Base-by-base conservation (phyloP, 768 basidiomycete genomes). In the Suillus plorans region DNA sequence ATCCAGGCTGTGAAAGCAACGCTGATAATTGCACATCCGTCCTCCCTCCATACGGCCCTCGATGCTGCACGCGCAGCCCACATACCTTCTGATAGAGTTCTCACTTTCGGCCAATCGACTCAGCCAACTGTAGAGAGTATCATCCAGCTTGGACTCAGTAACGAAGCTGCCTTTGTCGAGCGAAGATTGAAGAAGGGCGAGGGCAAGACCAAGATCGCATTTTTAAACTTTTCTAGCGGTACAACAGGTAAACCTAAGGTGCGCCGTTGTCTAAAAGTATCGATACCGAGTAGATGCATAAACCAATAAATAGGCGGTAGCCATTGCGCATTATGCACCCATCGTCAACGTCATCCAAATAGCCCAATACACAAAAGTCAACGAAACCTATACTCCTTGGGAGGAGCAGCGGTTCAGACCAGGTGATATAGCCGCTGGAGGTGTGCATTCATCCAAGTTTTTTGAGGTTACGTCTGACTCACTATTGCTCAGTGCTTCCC, bases 181-280 rank as follows among this genome's bases (percentile, higher is more conserved):
- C 75, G 78, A n/a, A 75, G 71, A 37, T 79, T 91, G 49, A 69
- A 71, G 28, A 79, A 80, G 14, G 90, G 88, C 8, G 89, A 89
- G 74, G 86, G 80, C 25, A 86, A 81, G 71, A 84, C 78, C 18
- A 83, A 85, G 52, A 64, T 91, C n/a, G 90, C 90, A 4, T 87
- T 91, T 68, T 76, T 91, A 62, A 85, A 82, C 60, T 89, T 92
- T 67, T 91, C 90, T 1, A 90, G 89, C 66, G 90, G 90, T 14
- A 92, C 90, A 25, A 92, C 90, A 25, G 89, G 89, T 73, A 78
- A 74, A 70, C 79, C 74, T 37, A 73, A 75, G 65, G 74, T 73
- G 14, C 62, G 6, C 18, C 13, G 16, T 52, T 4, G 36, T 25
- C 5, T 25, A 25, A 25, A 25, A 5, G 34, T 1, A 8, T 18